Evolutionary conservation across 768 basidiomycete species (phyloP), one percentile per base, ranked within the genome.

Genomic region (Cystobasidium tubakii): DNA sequence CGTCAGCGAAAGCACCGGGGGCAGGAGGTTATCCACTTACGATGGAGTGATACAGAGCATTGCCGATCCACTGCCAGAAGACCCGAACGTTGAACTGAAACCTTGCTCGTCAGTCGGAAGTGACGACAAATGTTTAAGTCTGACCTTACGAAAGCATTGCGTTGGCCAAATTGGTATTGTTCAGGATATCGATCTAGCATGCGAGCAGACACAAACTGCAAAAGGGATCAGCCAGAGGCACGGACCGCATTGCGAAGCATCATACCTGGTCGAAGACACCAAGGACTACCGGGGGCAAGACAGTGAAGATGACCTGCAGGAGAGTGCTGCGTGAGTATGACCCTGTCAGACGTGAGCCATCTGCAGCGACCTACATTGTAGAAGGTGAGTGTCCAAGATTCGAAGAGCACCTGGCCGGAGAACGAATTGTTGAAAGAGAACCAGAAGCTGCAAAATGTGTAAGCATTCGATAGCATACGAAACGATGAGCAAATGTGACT

Each of bases 391-490:
- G 96, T 95, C 96, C 96, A 99, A 25, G 94, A 96, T 83, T 99
- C 96, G 80, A 93, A 94, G 64, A 92, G 90, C 75, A 98, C 94
- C 81, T 98, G 96, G 23, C 96, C 96, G 0, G 96, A 99, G 83
- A 96, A 98, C 79, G 95, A 96, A 85, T 98, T 99, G 86, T 94
- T 91, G 85, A 97, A 95, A 12, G 96, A 96, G 82, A 87, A 99
- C 95, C 97, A 75, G 44, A 67, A 44, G n/a, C 39, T 67, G 29
- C 15, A 50, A 15, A 29, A 25, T 29, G 21, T 6, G 33, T 60
- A n/a, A n/a, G n/a, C n/a, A n/a, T n/a, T n/a, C n/a, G n/a, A n/a
- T n/a, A n/a, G n/a, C n/a, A n/a, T n/a, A n/a, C n/a, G n/a, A 25
- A 21, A 25, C 6, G 57, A 19, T 7, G 10, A 54, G 39, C 39